Conservation (phyloP, 805 yeast species). For the Wickerhamiella kurtzmanii region DNA sequence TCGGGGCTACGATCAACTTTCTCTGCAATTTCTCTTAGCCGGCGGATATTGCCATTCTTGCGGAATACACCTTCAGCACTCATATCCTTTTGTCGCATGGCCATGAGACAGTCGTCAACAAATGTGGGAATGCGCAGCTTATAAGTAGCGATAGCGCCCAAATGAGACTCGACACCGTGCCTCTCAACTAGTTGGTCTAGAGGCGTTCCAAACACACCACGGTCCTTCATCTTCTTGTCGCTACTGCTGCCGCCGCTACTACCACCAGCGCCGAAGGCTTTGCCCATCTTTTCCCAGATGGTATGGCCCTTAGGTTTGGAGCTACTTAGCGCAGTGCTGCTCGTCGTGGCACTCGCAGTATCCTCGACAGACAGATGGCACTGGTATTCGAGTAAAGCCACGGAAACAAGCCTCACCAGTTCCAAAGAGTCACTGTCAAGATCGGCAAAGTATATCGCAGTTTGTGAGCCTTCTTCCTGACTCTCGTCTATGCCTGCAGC, state of each 20-base stretch:
- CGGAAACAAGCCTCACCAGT: neutral
- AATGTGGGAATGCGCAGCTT: conserved; percentile 68
- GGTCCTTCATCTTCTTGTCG: conserved; percentile 11
- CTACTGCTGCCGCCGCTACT: conserved; percentile 6
- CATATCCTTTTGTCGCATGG: conserved; percentile 81
- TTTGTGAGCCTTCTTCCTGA: neutral
- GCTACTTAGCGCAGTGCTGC: neutral
- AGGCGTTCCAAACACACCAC: conserved; percentile 65
- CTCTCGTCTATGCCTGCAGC: neutral
- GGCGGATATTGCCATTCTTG: conserved; percentile 85
- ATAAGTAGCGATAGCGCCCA: conserved; percentile 71
- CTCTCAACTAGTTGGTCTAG: conserved; percentile 51
- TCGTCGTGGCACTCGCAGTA: neutral
- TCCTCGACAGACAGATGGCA: neutral
- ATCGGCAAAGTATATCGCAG: neutral
- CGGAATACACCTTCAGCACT: conserved; percentile 92
- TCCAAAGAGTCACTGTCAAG: neutral
- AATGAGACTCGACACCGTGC: conserved; percentile 70
- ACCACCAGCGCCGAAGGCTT: conserved; percentile 24
- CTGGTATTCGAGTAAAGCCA: neutral
- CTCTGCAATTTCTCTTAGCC: conserved; percentile 58
- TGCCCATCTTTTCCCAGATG: conserved; percentile 35
- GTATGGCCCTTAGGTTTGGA: conserved; percentile 22
- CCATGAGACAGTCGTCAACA: conserved; percentile 71
- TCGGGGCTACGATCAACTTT: conserved; percentile 62